Evolutionary conservation across 495 filamentous ascomycete species (phyloP).

Genomic region (Letharia columbiana): DNA sequence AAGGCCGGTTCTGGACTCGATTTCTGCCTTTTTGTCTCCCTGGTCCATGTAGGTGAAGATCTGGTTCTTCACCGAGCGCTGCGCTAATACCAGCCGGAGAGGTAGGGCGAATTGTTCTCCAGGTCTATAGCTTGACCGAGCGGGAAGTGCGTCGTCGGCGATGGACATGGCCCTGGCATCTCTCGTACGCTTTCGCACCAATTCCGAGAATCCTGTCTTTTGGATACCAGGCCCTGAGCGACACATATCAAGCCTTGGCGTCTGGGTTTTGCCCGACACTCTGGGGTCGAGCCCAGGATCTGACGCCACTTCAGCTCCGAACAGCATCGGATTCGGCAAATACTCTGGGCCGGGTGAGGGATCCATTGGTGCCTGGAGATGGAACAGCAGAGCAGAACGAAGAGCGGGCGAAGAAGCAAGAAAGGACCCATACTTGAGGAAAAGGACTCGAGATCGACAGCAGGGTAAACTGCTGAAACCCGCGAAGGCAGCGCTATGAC

Average conservation of each 20-base stretch:
- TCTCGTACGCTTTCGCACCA: background rate
- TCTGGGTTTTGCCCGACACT: background rate
- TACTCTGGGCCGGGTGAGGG: background rate
- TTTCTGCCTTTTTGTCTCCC: background rate
- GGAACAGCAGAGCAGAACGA: background rate
- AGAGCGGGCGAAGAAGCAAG: background rate
- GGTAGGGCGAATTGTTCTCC: background rate
- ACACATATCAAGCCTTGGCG: background rate
- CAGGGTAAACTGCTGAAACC: background rate
- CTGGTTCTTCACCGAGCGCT: background rate
- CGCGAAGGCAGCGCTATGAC: background rate
- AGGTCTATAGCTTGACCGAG: background rate
- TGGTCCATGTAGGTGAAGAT: background rate
- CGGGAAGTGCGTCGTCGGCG: background rate
- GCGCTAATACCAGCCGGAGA: background rate
- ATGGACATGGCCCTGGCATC: background rate
- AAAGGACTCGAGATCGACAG: background rate
- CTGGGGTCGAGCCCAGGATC: background rate
- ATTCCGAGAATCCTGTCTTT: background rate
- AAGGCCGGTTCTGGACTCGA: background rate
- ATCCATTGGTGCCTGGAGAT: background rate
- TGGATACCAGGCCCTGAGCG: background rate
- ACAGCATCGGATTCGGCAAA: background rate
- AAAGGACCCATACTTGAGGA: background rate
- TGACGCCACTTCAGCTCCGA: background rate